Evolutionary conservation across 2,329 filamentous ascomycete genomes (phyloP).

Genomic region (Salinomyces thailandicus): DNA sequence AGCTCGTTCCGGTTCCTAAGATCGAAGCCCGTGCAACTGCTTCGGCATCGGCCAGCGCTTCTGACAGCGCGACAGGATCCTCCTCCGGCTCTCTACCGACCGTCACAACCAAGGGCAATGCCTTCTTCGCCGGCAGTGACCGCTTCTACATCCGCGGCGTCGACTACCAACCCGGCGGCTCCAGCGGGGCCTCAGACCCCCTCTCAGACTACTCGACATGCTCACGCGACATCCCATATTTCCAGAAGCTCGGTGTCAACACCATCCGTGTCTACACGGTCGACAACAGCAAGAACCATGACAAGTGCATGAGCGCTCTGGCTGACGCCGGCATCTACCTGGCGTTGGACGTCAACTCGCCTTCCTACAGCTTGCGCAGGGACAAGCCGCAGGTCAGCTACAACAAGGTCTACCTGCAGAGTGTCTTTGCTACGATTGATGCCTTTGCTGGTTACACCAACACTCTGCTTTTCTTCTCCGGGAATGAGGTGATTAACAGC

Average conservation of each 20-base stretch:
- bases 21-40: slow-evolving; percentile 19
- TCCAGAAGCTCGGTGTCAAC: slow-evolving; percentile 78
- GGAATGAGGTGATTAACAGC: slow-evolving; percentile 63
- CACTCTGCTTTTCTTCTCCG: slow-evolving; percentile 72
- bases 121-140: slow-evolving; percentile 46
- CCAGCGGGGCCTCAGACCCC: slow-evolving; percentile 56
- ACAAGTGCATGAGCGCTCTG: slow-evolving; percentile 71
- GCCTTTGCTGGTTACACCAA: slow-evolving; percentile 73
- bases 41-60: slow-evolving; percentile 12
- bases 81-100: slow-evolving; percentile 39
- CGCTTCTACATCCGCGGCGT: slow-evolving; percentile 51
- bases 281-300: slow-evolving; percentile 71
- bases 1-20: slow-evolving; percentile 16
- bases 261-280: slow-evolving; percentile 87
- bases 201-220: slow-evolving; percentile 60
- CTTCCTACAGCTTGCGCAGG: slow-evolving; percentile 76
- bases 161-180: slow-evolving; percentile 45
- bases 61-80: slow-evolving; percentile 13
- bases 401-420: slow-evolving; percentile 74
- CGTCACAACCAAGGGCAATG: slow-evolving; percentile 51
- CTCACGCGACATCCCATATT: slow-evolving; percentile 66
- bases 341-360: slow-evolving; percentile 79
- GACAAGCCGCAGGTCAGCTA: slow-evolving; percentile 59
- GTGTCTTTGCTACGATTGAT: slow-evolving; percentile 78
- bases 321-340: slow-evolving; percentile 82